Base-by-base conservation (phyloP, 192 early-diverging fungal species). In the Chytriomyces hyalinus region DNA sequence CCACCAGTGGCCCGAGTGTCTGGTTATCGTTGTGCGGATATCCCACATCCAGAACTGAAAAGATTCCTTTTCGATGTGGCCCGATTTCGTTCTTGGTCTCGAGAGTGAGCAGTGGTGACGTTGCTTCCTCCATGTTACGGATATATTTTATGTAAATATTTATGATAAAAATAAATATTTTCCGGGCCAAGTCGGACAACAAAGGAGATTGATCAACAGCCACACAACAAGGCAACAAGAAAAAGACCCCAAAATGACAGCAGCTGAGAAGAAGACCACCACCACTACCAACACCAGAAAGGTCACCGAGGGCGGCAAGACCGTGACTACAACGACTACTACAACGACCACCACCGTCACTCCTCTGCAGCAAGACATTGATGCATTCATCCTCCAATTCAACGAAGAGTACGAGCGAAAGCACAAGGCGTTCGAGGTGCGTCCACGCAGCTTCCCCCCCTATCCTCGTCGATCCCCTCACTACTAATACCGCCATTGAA, bases 331-430 rank as follows among this genome's bases (percentile, higher is more conserved):
- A 2, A 57, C 13, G 0, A 57, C 53, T 1, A 57, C 20, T 1
- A 57, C 53, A 20, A 57, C 53, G 0, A 20, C 53, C 53, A 57
- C 53, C 15, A 20, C 20, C 53, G 13, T 57, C 15, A n/a, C 53
- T 13, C 53, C 53, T 13, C 15, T 57, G 13, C 15, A 13, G 53
- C 15, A n/a, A 20, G 53, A 57, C 53, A 20, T 57, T 20, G 53
- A 57, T 20, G 53, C 53, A 57, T 79, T 79, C 53, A 64, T 79
- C 64, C 36, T 22, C 8, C 45, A 57, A 44, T 79, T 79, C 49
- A 79, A 79, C 61, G 24, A 43, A 17, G 63, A 67, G 60, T 79
- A 79, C 78, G 78, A 79, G 61, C 11, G 36, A 22, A 61, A 48
- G 53, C 78, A 79, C 61, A 53, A 50, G 44, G 60, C 47, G 4